Evolutionary conservation across 345 rosid genomes (phyloP).

Genomic region (Theobroma cacao): DNA sequence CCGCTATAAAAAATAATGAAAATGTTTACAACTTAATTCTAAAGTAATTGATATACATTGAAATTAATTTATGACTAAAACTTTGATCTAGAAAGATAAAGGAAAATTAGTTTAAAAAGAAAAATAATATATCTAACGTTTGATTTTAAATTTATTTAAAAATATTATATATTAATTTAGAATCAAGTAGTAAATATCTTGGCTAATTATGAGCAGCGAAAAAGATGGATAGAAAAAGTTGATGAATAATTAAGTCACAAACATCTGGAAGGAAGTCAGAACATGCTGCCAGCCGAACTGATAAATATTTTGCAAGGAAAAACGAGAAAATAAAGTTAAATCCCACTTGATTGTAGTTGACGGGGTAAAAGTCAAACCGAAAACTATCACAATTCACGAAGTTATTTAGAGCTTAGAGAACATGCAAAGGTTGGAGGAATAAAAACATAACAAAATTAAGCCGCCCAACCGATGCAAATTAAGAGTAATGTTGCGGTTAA

Average conservation of each 20-base stretch:
- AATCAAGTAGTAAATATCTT: too few relatives aligned
- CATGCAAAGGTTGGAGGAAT: not conserved
- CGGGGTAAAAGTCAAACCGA: not conserved
- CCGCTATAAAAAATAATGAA: too few relatives aligned
- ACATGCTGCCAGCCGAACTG: not conserved
- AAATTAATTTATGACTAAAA: too few relatives aligned
- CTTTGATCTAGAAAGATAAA: too few relatives aligned
- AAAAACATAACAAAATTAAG: not conserved
- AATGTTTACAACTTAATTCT: too few relatives aligned
- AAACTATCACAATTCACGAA: not conserved
- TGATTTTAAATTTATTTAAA: too few relatives aligned
- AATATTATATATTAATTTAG: too few relatives aligned
- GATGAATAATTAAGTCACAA: not conserved
- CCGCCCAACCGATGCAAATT: not conserved
- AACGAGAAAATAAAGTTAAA: not conserved
- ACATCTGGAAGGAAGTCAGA: not conserved
- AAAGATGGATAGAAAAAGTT: not conserved
- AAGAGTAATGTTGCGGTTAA: not conserved
- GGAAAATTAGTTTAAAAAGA: too few relatives aligned
- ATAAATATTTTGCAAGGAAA: not conserved
- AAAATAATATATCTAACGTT: too few relatives aligned
- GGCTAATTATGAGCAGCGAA: too few relatives aligned
- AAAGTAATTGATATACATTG: too few relatives aligned
- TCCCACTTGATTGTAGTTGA: constrained; percentile 9
- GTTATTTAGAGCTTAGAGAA: not conserved